Conservation (phyloP, 495 filamentous ascomycete genomes). For the Xylaria cubensis region DNA sequence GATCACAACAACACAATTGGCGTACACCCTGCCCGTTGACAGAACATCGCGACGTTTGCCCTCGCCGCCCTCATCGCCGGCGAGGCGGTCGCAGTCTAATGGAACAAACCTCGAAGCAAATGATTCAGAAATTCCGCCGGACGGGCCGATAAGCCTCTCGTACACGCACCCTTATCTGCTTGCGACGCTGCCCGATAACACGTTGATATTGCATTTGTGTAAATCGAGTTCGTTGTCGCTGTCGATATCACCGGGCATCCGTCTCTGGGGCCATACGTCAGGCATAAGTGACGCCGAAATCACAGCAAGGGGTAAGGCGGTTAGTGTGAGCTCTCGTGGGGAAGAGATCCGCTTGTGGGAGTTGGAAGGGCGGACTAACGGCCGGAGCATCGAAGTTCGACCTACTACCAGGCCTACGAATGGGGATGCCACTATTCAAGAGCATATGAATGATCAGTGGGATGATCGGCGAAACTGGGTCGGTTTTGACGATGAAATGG, state of each 20-base stretch:
- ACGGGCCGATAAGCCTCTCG: conserved; percentile 74
- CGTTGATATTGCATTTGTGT: conserved; percentile 84
- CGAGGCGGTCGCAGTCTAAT: conserved; percentile 3
- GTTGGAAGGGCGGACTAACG: conserved; percentile 73
- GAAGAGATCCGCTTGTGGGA: conserved; percentile 95
- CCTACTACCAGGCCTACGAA: conserved; percentile 46
- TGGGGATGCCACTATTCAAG: conserved; percentile 25
- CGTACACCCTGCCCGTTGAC: conserved; percentile 48
- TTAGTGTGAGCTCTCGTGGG: conserved; percentile 82
- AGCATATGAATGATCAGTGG: conserved; percentile 33
- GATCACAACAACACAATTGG: conserved; percentile 53
- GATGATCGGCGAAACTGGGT: conserved; percentile 66
- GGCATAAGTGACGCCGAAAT: conserved; percentile 87
- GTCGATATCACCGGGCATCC: conserved; percentile 73
- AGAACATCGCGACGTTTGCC: conserved; percentile 41
- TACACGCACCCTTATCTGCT: conserved; percentile 94
- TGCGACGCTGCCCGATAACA: conserved; percentile 89
- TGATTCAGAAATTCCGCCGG: conserved; percentile 18
- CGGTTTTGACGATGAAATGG: conserved; percentile 93
- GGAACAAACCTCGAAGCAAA: background rate
- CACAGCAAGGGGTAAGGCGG: conserved; percentile 84
- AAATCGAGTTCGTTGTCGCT: conserved; percentile 72
- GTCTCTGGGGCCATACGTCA: conserved; percentile 94
- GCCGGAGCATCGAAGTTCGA: conserved; percentile 50
- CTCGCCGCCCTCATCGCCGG: conserved; percentile 38